phyloP scores from a whole-genome alignment of 2,329 filamentous ascomycete genomes.

The Colletotrichum orbiculare region DNA sequence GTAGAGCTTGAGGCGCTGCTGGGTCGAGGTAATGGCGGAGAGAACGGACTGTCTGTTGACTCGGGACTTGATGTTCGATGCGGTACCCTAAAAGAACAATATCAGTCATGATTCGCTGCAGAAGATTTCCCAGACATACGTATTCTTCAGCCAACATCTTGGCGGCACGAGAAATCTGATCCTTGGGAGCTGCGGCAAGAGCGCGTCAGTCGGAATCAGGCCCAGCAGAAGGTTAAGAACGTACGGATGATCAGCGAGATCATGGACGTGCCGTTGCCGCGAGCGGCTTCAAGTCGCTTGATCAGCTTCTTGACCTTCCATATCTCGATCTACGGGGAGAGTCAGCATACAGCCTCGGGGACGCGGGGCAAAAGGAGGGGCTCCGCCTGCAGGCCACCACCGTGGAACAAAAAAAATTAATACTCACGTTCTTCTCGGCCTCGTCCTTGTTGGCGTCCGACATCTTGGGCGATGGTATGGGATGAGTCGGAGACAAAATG shows the following conservation, averaged over 20 bases:
- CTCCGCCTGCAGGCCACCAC: conserved; percentile 21
- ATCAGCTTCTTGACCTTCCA: conserved; percentile 99
- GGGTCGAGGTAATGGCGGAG: conserved; percentile 98
- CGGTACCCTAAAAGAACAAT: conserved; percentile 77
- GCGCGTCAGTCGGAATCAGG: conserved; percentile 32
- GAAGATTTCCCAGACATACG: conserved; percentile 62
- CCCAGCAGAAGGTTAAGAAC: not conserved
- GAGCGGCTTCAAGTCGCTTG: conserved; percentile 95
- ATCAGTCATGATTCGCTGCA: conserved; percentile 41
- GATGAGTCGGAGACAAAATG: conserved; percentile 31
- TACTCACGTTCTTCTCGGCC: conserved; percentile 91
- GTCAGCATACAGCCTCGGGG: conserved; percentile 34
- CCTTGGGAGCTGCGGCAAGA: conserved; percentile 83
- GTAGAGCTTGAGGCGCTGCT: conserved; percentile 98
- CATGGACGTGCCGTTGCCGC: conserved; percentile 99
- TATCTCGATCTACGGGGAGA: conserved; percentile 70
- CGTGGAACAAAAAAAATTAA: conserved; percentile 1
- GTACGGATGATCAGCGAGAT: conserved; percentile 98
- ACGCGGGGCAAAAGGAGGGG: conserved; percentile 36
- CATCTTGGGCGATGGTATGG: conserved; percentile 70
- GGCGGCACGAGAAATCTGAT: conserved; percentile 93
- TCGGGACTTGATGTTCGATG: conserved; percentile 99
- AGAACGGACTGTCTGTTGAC: conserved; percentile 98
- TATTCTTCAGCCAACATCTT: conserved; percentile 99
- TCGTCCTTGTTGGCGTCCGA: conserved; percentile 88